Conservation (phyloP, 2,329 filamentous ascomycete species). For the Cladosporium oxysporum region DNA sequence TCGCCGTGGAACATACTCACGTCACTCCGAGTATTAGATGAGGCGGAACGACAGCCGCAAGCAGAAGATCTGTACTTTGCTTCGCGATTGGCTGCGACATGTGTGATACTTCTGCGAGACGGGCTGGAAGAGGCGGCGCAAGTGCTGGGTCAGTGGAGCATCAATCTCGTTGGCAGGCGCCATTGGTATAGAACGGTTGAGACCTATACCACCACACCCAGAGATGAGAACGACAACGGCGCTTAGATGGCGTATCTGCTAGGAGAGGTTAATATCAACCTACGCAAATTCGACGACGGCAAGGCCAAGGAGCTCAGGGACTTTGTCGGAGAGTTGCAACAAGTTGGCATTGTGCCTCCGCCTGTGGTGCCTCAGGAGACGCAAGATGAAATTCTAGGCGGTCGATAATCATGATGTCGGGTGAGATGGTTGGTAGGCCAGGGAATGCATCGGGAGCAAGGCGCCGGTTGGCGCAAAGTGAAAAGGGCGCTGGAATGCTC, state of each 20-base stretch:
- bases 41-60: neutral
- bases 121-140: neutral
- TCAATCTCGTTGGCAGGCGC: slow-evolving; percentile 7
- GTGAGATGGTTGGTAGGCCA: neutral
- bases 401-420: neutral
- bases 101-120: slow-evolving; percentile 5
- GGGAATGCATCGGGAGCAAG: slow-evolving; percentile 9
- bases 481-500: slow-evolving; percentile 2
- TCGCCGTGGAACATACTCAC: neutral
- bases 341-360: neutral
- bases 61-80: slow-evolving; percentile 5
- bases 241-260: slow-evolving; percentile 5
- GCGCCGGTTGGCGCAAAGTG: neutral
- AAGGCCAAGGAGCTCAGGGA: slow-evolving; percentile 1
- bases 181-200: neutral
- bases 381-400: neutral
- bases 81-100: neutral
- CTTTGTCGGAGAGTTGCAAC: slow-evolving; percentile 6
- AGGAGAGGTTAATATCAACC: neutral
- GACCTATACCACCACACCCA: neutral
- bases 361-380: neutral
- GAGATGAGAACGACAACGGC: neutral
- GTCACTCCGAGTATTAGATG: neutral
- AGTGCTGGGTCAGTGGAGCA: slow-evolving; percentile 7
- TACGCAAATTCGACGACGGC: neutral